Evolutionary conservation across 257 asterid species (phyloP), one percentile per base, ranked within the genome.

Genomic region (Nicotiana noctiflora): DNA sequence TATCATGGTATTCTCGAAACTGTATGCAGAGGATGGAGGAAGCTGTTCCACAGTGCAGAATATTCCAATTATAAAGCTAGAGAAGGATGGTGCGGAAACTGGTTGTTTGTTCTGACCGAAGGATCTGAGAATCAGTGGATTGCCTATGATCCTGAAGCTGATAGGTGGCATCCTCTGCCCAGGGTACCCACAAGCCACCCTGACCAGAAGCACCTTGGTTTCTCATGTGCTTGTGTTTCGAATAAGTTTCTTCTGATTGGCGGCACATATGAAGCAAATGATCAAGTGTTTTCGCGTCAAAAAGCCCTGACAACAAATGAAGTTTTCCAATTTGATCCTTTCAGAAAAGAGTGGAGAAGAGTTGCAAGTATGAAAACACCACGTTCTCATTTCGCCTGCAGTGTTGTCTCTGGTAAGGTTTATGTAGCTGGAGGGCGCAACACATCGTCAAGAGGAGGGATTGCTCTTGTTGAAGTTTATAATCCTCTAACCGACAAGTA

Each of bases 351-450:
- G 60, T 74, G 79, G 79, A 74, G 61, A 23, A 49, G 27, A 14
- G 25, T 74, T 49, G 62, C 79, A 74, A 74, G 79, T 74, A 74
- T 74, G 79, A 74, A 60, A 25, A 74, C 79, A 49, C 44, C 79
- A 23, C 79, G 62, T 15, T 74, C 79, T 49, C 44, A 74, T 17
- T 74, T 74, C 1, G 79, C 79, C 62, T 74, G 79, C 79, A 49
- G 79, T 49, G 79, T 74, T 25, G 61, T 74, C 79, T 49, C 62
- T 49, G 62, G 61, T 74, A 74, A 74, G 79, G 79, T 74, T 74
- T 74, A 74, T 74, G 79, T 74, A 14, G 79, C 62, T 49, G 79
- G 79, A 74, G 79, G 79, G 44, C 79, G 62, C 44, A 25, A 49
- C 78, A 49, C 60, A 74, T 74, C 62, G 25, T 74, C 25, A 5